Conservation (phyloP, 805 yeast genomes). For the Helenozyma rhizophorensis region DNA sequence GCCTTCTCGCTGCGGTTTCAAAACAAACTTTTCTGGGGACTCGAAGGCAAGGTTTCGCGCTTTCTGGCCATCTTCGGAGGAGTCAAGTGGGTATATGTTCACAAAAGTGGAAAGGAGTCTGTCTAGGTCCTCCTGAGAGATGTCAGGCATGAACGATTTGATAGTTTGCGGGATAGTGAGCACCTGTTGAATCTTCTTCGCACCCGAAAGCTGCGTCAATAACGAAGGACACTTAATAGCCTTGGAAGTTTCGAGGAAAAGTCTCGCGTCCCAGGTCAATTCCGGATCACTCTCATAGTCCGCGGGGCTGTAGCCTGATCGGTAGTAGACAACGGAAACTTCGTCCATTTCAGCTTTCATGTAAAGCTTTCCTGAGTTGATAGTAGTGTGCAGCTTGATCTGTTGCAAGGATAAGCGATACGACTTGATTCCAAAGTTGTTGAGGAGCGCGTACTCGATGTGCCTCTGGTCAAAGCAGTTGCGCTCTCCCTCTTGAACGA, state of each 20-base stretch:
- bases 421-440: constrained; percentile 53
- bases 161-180: constrained; percentile 56
- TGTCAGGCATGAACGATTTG: constrained; percentile 39
- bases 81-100: constrained; percentile 81
- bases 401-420: constrained; percentile 66
- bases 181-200: constrained; percentile 90
- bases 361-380: constrained; percentile 45
- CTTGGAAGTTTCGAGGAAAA: constrained; percentile 61
- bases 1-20: constrained; percentile 98
- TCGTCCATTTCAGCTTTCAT: constrained; percentile 58
- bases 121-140: constrained; percentile 23
- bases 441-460: constrained; percentile 66
- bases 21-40: constrained; percentile 66
- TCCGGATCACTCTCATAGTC: constrained; percentile 61
- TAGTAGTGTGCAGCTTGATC: constrained; percentile 39
- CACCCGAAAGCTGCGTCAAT: constrained; percentile 85
- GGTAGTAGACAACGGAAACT: constrained; percentile 82
- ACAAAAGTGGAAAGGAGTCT: constrained; percentile 66
- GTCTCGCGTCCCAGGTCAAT: constrained; percentile 74
- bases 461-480: constrained; percentile 90
- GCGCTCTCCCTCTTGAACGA: constrained; percentile 81
- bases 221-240: constrained; percentile 93
- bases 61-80: constrained; percentile 51
- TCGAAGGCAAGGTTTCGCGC: constrained; percentile 69
- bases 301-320: constrained; percentile 83